Evolutionary conservation across 2,329 filamentous ascomycete species (phyloP).

Genomic region (Curvularia hawaiiensis): DNA sequence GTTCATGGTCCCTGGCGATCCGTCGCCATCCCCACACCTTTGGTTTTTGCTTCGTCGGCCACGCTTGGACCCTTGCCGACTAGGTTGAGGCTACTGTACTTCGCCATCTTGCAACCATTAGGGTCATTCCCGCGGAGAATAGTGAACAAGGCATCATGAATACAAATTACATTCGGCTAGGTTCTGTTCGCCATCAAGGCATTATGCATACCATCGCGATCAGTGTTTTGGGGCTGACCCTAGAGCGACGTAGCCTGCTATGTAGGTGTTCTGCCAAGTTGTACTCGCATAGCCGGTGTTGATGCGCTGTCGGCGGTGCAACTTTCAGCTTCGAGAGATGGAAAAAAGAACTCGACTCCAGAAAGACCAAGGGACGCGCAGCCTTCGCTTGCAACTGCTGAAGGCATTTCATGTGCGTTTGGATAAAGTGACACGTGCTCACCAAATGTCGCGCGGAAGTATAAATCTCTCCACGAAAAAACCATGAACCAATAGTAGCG

Average conservation of each 20-base stretch:
- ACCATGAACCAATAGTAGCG: constrained; percentile 1
- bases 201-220: constrained; percentile 10
- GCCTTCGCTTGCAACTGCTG: not conserved
- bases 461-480: not conserved
- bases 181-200: not conserved
- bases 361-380: not conserved
- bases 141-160: constrained; percentile 3
- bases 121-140: not conserved
- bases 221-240: constrained; percentile 10
- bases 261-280: constrained; percentile 3
- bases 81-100: constrained; percentile 6
- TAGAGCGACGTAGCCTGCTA: constrained; percentile 8
- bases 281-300: not conserved
- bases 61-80: constrained; percentile 6
- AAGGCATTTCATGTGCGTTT: not conserved
- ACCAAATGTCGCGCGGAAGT: not conserved
- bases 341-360: not conserved
- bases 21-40: constrained; percentile 10
- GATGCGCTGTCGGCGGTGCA: not conserved
- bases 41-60: constrained; percentile 3
- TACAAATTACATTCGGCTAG: constrained; percentile 6
- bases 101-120: constrained; percentile 15
- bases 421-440: not conserved
- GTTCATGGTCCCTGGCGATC: constrained; percentile 15
- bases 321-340: not conserved